phyloP scores from a whole-genome alignment of 23 red algal genomes.

The Rhodosorus marinus region DNA sequence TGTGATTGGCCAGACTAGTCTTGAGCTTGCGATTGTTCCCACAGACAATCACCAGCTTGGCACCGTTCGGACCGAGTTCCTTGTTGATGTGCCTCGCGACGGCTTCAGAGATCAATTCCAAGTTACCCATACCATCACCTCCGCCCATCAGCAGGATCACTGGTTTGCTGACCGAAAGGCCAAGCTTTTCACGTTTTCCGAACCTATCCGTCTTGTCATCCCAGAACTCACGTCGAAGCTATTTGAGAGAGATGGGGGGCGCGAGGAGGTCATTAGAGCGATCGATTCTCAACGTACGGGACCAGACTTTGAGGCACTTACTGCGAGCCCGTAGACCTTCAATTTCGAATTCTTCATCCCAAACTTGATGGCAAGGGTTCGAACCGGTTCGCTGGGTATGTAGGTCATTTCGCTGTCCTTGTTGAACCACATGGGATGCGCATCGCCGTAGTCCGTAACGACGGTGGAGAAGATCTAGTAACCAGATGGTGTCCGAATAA shows the following conservation, averaged over 20 bases:
- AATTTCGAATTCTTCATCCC: constrained; percentile 24
- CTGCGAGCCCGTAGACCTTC: constrained; percentile 61
- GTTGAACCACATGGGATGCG: constrained; percentile 91
- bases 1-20: constrained; percentile 10
- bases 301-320: no score
- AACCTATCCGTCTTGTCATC: constrained; percentile 8
- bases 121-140: constrained; percentile 75
- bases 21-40: constrained; percentile 57
- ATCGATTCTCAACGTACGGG: no score
- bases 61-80: constrained; percentile 9
- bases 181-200: constrained; percentile 10
- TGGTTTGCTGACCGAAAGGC: constrained; percentile 22
- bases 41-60: constrained; percentile 80
- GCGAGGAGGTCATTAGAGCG: no score
- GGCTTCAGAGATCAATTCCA: constrained; percentile 36
- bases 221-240: constrained; percentile 56
- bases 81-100: constrained; percentile 30
- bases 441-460: constrained; percentile 82
- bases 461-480: constrained; percentile 85
- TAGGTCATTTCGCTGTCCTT: constrained; percentile 34
- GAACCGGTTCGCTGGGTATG: constrained; percentile 46
- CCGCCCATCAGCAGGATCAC: constrained; percentile 77
- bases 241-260: no score
- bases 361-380: constrained; percentile 13
- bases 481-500: no score